Evolutionary conservation across 2,329 filamentous ascomycete species (phyloP), one percentile per base, ranked within the genome.

Genomic region (Phaeosphaeriaceae sp.): DNA sequence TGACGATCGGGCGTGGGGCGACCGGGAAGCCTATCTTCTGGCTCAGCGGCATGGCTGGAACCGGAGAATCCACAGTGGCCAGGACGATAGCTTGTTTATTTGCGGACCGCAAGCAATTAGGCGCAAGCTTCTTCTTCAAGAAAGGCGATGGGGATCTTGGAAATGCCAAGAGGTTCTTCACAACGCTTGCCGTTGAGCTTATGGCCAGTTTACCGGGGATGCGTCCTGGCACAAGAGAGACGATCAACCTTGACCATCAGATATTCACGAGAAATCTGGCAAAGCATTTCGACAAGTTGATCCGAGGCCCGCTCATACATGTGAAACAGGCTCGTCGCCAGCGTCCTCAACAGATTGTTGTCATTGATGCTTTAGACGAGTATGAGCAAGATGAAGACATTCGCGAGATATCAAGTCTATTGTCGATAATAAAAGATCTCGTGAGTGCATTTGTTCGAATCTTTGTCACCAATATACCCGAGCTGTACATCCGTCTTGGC

Each of bases 11-110:
- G n/a, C n/a, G n/a, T n/a, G n/a, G n/a, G n/a, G n/a, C n/a, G n/a
- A n/a, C n/a, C n/a, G 53, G 56, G n/a, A 59, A 58, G 30, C 46
- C 50, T 44, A 69, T 75, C 46, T 76, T 70, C 64, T 76, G 68
- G 73, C 61, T 74, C 1, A 63, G 54, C 23, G 70, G 71, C 43
- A 46, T 46, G 35, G 35, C 35, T 4, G 35, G 35, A 6, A 40
- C 35, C 15, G 35, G 35, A 40, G n/a, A 40, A 17, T 40, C 35
- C 4, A 40, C 35, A 3, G n/a, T 40, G 4, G 35, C 35, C 15
- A 13, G 35, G 35, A 40, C 35, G 15, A n/a, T 40, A 13, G 35
- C 35, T 17, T 4, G n/a, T 13, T 40, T 17, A n/a, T 40, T 40
- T 40, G 35, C 35, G 3, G n/a, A 17, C 15, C 35, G 15, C 11